These are phyloP conservation scores for Hypoxylon sp. DNA, from an alignment of 2,329 filamentous ascomycete species.

Conservation along the genomic window DNA sequence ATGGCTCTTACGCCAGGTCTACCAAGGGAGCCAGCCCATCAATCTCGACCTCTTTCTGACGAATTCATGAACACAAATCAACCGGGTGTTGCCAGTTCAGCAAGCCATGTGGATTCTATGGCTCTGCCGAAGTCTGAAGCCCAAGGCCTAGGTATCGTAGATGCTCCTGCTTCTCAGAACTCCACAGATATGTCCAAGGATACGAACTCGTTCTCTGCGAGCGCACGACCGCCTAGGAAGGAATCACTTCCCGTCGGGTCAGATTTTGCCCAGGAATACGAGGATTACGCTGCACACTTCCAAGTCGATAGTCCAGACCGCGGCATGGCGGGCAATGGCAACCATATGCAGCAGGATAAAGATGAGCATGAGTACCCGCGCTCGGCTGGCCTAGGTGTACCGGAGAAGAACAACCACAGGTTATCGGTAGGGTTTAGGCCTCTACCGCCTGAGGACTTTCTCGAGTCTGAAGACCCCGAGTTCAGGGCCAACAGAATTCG, in stretches of 20 bases:
- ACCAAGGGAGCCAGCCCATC: slow-evolving; percentile 43
- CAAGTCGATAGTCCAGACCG: slow-evolving; percentile 51
- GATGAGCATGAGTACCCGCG: slow-evolving; percentile 48
- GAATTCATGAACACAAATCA: slow-evolving; percentile 41
- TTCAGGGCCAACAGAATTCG: slow-evolving; percentile 95
- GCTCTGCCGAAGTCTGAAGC: slow-evolving; percentile 26
- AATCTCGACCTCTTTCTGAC: slow-evolving; percentile 45
- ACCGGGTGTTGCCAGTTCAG: slow-evolving; percentile 38
- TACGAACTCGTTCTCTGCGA: slow-evolving; percentile 50
- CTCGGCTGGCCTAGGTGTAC: slow-evolving; percentile 64
- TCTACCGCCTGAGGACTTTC: slow-evolving; percentile 85
- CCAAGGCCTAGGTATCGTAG: slow-evolving; percentile 46
- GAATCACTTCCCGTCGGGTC: slow-evolving; percentile 52
- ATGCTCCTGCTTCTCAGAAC: slow-evolving; percentile 44
- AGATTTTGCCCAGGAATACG: slow-evolving; percentile 43
- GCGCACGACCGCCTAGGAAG: slow-evolving; percentile 53
- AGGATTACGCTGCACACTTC: slow-evolving; percentile 46
- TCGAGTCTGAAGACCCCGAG: slow-evolving; percentile 88
- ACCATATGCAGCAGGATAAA: slow-evolving; percentile 40
- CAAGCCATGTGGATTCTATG: slow-evolving; percentile 45
- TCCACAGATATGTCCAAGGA: slow-evolving; percentile 40
- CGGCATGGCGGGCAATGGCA: slow-evolving; percentile 43
- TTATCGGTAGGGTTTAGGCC: slow-evolving; percentile 83
- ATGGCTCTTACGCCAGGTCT: slow-evolving; percentile 50
- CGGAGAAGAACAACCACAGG: slow-evolving; percentile 67